Base-by-base conservation (phyloP, 345 rosid genomes). In the Fremontodendron californicum region DNA sequence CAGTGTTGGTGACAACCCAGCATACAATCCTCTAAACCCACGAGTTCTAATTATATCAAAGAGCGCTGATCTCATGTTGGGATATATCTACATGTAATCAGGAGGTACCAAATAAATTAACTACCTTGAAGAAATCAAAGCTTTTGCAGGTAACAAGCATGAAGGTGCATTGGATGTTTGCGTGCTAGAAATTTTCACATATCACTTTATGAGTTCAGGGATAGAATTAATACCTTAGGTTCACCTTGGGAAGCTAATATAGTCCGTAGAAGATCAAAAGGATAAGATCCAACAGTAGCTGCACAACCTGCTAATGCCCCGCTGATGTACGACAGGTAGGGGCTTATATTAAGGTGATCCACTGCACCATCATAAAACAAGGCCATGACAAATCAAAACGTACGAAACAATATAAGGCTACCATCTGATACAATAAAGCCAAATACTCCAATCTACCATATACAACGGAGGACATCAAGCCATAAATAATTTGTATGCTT, bases 281-380 rank as follows among this genome's bases (percentile, higher is more conserved):
- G 99, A 84, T 95, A 95, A 18, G 99, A 90, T 68, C 99, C 99
- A 81, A 95, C 63, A 9, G 99, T 95, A 80, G 99, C 99, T 60
- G 95, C 92, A 84, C 93, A 95, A 68, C 97, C 98, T 67, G 99
- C 98, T 81, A 93, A 77, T 33, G 94, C 95, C 79, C 99, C 98
- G 63, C 98, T 93, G 63, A 89, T 60, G 58, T 87, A 95, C 23
- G 98, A 89, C 49, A 95, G 80, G 72, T 93, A 93, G 27, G 98
- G 96, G 79, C 96, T 91, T 86, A 92, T 81, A 49, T 88, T 86
- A 42, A 88, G 83, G 80, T 95, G 99, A 87, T 91, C 92, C 88
- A 83, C 99, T 95, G 94, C 91, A 85, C 73, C 76, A 42, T 45
- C 42, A 67, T 70, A 52, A 84, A 78, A 43, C 19, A 64, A 51